Percentiles rank a stretch among this genome's conserved stretches.
Conservation (phyloP, 208 protist species). For the Leishmania aethiopica region DNA sequence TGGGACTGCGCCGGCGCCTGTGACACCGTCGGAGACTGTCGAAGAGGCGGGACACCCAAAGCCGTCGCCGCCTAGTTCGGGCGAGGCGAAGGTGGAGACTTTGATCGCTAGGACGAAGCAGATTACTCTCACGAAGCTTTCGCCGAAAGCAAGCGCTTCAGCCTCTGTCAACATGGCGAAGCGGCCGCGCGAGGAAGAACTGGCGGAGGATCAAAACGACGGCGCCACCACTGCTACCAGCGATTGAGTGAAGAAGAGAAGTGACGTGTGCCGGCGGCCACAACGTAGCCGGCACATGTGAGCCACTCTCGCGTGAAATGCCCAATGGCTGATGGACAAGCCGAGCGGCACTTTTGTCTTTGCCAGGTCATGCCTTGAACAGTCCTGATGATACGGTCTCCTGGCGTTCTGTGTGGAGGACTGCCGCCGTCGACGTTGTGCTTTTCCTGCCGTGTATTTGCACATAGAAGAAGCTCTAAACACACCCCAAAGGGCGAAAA, state of each 20-base stretch:
- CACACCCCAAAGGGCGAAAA: background rate
- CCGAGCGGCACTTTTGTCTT: background rate
- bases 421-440: background rate
- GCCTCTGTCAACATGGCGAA: constrained; percentile 3
- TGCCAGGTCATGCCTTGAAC: background rate
- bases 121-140: constrained; percentile 25
- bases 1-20: background rate
- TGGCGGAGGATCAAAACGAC: constrained; percentile 19
- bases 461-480: background rate
- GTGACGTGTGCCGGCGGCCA: background rate
- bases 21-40: background rate
- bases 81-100: constrained; percentile 26
- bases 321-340: background rate
- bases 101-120: constrained; percentile 13
- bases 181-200: constrained; percentile 21
- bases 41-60: constrained; percentile 4
- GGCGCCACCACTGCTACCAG: constrained; percentile 16
- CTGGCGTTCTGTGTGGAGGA: background rate
- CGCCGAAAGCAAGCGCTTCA: constrained; percentile 10
- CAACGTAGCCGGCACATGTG: background rate
- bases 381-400: background rate
- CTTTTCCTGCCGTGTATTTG: background rate
- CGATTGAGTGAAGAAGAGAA: constrained; percentile 1
- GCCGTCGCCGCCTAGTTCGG: background rate
- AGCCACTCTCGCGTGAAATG: background rate